These are phyloP conservation scores for Fusarium gaditjirri DNA, from an alignment of 2,329 filamentous ascomycete genomes.

Conservation along the genomic window DNA sequence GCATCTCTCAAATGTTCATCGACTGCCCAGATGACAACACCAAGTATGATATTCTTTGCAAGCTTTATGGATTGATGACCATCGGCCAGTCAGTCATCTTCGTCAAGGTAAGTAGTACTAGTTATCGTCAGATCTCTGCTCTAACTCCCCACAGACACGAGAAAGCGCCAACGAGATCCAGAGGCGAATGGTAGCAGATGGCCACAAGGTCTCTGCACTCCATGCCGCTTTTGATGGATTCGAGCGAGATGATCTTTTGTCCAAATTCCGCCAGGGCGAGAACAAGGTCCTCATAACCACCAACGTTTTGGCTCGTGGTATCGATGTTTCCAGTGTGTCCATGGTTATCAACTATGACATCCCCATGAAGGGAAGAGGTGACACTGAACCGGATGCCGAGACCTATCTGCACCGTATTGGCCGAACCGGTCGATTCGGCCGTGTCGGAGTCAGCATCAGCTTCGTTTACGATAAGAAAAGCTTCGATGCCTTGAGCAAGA, in stretches of 20 bases:
- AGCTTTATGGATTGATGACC: conserved; percentile 95
- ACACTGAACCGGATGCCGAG: conserved; percentile 88
- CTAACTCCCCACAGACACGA: conserved; percentile 70
- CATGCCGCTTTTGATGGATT: conserved; percentile 88
- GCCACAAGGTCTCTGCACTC: conserved; percentile 90
- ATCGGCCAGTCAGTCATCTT: conserved; percentile 99
- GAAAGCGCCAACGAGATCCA: conserved; percentile 88
- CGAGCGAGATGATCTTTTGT: conserved; percentile 85
- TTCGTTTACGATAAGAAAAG: conserved; percentile 90
- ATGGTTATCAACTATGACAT: conserved; percentile 99
- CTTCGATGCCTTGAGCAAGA: conserved; percentile 81
- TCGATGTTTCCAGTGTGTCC: conserved; percentile 89
- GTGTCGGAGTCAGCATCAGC: conserved; percentile 93
- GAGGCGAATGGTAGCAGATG: conserved; percentile 84
- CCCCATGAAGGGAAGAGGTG: conserved; percentile 78
- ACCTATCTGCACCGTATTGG: conserved; percentile 99
- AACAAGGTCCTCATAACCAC: conserved; percentile 98
- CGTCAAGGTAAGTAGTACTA: conserved; percentile 73
- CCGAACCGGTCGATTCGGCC: conserved; percentile 94
- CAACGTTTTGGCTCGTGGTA: conserved; percentile 94
- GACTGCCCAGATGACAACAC: conserved; percentile 84
- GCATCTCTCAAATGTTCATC: conserved; percentile 97
- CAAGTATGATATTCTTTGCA: conserved; percentile 89
- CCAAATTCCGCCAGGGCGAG: conserved; percentile 84
- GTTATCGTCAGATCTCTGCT: neutral